Conservation (phyloP, 2,329 filamentous ascomycete species). For the Cladophialophora yegresii region DNA sequence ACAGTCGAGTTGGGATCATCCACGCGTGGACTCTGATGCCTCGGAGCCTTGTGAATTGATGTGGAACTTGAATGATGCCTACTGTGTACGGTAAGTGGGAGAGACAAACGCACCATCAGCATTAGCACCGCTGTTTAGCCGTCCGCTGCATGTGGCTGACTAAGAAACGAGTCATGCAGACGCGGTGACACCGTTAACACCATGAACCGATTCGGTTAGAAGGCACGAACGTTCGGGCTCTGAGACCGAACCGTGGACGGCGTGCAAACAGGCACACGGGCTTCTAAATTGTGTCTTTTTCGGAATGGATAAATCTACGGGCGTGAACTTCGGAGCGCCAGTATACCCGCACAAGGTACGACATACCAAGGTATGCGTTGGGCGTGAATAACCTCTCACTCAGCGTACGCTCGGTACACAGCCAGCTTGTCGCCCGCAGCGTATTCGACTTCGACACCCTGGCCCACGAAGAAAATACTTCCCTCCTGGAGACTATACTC, state of each 20-base stretch:
- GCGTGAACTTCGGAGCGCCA: no score
- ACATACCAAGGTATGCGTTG: no score
- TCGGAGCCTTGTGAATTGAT: neutral
- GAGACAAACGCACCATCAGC: neutral
- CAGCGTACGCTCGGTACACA: constrained; percentile 52
- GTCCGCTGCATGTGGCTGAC: no score
- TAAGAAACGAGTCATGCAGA: no score
- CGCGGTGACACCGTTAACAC: no score
- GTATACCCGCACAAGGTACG: no score
- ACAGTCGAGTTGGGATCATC: neutral
- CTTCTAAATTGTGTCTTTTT: no score
- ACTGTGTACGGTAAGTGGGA: neutral
- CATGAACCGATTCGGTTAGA: no score
- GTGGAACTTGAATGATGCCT: neutral
- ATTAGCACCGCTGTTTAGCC: neutral
- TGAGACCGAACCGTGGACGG: no score
- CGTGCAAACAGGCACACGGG: no score
- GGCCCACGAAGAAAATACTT: constrained; percentile 67
- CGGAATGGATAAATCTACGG: no score
- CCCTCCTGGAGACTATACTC: constrained; percentile 61
- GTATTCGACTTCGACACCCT: constrained; percentile 54
- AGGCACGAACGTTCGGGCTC: no score
- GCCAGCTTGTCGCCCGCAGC: constrained; percentile 46
- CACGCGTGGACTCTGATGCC: neutral
- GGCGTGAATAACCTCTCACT: constrained; percentile 32